phyloP scores from a whole-genome alignment of 2,329 filamentous ascomycete species.

The Clarireedia paspali region DNA sequence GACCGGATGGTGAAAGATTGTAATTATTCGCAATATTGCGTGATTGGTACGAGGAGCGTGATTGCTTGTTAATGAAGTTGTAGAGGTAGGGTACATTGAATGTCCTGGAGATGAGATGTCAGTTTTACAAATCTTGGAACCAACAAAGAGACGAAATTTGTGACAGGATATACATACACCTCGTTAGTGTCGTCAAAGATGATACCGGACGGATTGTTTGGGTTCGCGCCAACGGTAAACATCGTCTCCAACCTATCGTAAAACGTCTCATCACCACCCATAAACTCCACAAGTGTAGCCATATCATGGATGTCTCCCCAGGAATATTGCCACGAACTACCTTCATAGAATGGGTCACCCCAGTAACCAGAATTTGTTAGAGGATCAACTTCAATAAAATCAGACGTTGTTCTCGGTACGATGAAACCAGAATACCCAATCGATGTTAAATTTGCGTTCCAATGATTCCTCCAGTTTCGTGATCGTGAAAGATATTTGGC shows the following conservation, averaged over 20 bases:
- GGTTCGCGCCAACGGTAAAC: conserved; percentile 35
- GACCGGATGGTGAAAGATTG: conserved; percentile 21
- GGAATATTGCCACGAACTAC: conserved; percentile 45
- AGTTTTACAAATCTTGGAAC: neutral
- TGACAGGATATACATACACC: conserved; percentile 7
- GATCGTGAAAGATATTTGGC: conserved; percentile 28
- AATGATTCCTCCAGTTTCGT: conserved; percentile 65
- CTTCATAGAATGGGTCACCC: conserved; percentile 45
- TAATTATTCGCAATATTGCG: conserved; percentile 7
- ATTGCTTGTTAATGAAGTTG: conserved; percentile 38
- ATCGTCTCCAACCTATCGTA: conserved; percentile 43
- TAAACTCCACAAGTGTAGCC: conserved; percentile 36
- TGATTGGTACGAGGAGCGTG: conserved; percentile 12
- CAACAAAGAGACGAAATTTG: neutral
- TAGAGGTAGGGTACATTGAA: conserved; percentile 60
- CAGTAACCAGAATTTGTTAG: conserved; percentile 45
- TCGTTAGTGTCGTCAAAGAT: conserved; percentile 48
- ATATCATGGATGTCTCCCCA: conserved; percentile 49
- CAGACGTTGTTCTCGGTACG: conserved; percentile 45
- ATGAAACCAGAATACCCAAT: conserved; percentile 61
- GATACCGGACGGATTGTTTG: conserved; percentile 27
- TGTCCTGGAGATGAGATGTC: neutral
- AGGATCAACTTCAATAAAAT: conserved; percentile 40
- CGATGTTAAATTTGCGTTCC: conserved; percentile 50
- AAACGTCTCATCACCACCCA: conserved; percentile 42